Evolutionary conservation across 2,329 filamentous ascomycete genomes (phyloP).

Genomic region (Ophiostoma himal-ulmi): DNA sequence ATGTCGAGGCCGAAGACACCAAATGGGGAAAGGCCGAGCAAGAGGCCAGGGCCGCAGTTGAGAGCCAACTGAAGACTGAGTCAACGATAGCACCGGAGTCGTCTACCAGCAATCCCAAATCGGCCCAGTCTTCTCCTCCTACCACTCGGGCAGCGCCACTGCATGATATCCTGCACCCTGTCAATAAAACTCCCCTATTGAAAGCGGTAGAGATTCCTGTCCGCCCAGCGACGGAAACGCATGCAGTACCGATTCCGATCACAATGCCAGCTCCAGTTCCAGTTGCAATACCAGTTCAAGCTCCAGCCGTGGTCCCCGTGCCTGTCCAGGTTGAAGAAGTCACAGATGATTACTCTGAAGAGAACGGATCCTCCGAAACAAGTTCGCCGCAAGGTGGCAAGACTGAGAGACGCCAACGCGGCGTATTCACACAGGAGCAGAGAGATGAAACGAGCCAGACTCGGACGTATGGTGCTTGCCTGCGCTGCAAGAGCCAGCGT

Average conservation of each 20-base stretch:
- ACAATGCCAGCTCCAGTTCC: no score
- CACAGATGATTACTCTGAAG: background rate
- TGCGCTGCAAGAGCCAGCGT: slow-evolving; percentile 42
- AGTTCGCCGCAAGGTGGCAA: background rate
- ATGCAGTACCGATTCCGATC: background rate
- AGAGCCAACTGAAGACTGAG: background rate
- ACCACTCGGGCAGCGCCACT: slow-evolving; percentile 16
- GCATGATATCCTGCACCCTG: slow-evolving; percentile 19
- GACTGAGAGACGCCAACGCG: slow-evolving; percentile 18
- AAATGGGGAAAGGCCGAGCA: background rate
- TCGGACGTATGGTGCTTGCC: slow-evolving; percentile 37
- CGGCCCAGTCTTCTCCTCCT: background rate
- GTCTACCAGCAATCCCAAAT: background rate
- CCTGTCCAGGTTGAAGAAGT: background rate
- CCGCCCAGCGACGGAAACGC: background rate
- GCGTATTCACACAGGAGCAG: slow-evolving; percentile 28
- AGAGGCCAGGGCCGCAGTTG: background rate
- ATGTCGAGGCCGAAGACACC: background rate
- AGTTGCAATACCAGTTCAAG: background rate
- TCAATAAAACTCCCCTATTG: slow-evolving; percentile 9
- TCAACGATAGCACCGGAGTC: background rate
- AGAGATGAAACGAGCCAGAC: slow-evolving; percentile 35
- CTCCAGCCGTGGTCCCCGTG: background rate
- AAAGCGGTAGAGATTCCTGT: background rate
- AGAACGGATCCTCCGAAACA: background rate